phyloP scores from a whole-genome alignment of 1,139 yeast genomes.

The Yamadazyma songkhlaensis region DNA sequence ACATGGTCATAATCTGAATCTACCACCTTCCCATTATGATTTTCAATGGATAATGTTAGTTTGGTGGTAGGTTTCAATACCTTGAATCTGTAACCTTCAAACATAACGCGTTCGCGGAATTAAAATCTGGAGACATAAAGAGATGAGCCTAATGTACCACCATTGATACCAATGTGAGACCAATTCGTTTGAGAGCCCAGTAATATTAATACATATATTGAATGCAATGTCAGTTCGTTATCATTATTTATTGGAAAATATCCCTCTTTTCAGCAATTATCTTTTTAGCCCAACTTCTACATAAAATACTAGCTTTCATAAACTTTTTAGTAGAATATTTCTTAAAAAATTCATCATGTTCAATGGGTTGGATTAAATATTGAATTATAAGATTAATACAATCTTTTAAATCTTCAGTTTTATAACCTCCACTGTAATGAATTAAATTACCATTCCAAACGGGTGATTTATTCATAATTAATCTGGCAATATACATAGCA shows the following conservation, averaged over 20 bases:
- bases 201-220: constrained; percentile 8
- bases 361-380: constrained; percentile 79
- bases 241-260: constrained; percentile 18
- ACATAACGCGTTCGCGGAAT: constrained; percentile 12
- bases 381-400: constrained; percentile 73
- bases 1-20: constrained; percentile 42
- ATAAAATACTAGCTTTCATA: constrained; percentile 85
- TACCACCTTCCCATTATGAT: constrained; percentile 22
- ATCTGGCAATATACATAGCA: constrained; percentile 85
- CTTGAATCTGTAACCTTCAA: constrained; percentile 19
- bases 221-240: constrained; percentile 1
- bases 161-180: too few species aligned
- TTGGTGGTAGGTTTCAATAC: constrained; percentile 33
- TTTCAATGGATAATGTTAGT: constrained; percentile 15
- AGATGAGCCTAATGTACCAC: too few species aligned
- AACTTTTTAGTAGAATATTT: constrained; percentile 90
- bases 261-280: constrained; percentile 37
- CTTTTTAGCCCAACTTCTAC: constrained; percentile 89
- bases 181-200: too few species aligned
- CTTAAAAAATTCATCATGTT: constrained; percentile 90
- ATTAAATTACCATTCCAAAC: constrained; percentile 81
- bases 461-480: constrained; percentile 68
- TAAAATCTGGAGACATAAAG: background rate
- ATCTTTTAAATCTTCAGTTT: constrained; percentile 66
- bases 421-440: constrained; percentile 92